Percentiles rank a stretch among this genome's conserved stretches.
Evolutionary conservation across 1,139 yeast genomes (phyloP).

Genomic region (Hemisphaericaspora lyxosophila): DNA sequence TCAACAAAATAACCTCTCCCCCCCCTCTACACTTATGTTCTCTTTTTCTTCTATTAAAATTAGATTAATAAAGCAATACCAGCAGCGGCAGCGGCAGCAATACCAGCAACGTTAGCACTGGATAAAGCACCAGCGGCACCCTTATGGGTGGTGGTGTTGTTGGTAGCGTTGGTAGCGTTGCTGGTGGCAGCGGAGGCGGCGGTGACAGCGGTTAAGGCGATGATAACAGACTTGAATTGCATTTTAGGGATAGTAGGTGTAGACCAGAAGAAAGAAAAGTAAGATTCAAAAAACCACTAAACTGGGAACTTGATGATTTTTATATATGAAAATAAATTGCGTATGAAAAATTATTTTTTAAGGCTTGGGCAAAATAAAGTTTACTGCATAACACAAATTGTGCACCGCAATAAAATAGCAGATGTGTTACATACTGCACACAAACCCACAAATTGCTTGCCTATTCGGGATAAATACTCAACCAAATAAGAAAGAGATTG

Average conservation of each 20-base stretch:
- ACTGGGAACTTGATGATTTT: neutral
- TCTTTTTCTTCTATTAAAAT: conserved; percentile 14
- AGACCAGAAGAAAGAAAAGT: neutral
- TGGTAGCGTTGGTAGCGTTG: conserved; percentile 27
- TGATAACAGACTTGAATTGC: conserved; percentile 46
- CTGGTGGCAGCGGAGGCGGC: conserved; percentile 43
- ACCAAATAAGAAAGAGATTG: neutral
- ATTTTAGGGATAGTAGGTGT: conserved; percentile 18
- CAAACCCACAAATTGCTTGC: neutral
- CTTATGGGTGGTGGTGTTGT: conserved; percentile 22
- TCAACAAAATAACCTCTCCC: neutral
- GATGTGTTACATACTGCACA: conserved; percentile 1
- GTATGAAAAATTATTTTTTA: neutral
- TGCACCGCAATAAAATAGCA: neutral
- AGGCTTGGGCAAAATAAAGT: neutral
- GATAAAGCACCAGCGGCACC: conserved; percentile 23
- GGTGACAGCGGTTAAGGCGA: conserved; percentile 45
- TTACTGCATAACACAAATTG: conserved; percentile 1
- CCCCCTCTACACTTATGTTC: neutral
- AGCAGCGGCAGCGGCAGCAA: conserved; percentile 46
- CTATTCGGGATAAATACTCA: conserved; percentile 2
- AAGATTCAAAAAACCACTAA: neutral
- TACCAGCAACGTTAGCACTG: conserved; percentile 32
- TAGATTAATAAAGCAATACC: conserved; percentile 47
- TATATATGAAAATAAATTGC: neutral